Percentiles rank a stretch among this genome's conserved stretches.
phyloP scores from a whole-genome alignment of 179 eudicot genomes.

The Monotropa hypopitys region DNA sequence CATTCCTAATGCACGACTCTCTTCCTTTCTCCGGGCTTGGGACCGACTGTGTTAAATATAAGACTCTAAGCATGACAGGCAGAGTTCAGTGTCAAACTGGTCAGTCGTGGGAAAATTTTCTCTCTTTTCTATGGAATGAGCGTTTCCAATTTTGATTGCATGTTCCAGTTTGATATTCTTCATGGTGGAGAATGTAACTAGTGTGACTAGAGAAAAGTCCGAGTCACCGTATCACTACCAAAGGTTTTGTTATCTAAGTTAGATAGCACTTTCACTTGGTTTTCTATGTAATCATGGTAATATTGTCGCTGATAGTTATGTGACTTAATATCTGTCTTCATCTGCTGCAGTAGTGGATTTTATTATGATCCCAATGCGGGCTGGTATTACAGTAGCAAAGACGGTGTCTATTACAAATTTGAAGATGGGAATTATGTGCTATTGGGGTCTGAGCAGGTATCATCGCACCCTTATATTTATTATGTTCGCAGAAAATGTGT shows the following conservation, averaged over 20 bases:
- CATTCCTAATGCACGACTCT: no score
- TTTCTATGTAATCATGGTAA: background rate
- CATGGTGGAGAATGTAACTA: no score
- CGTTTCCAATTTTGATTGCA: no score
- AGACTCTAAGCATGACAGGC: no score
- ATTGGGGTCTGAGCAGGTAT: conserved; percentile 44
- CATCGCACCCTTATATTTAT: background rate
- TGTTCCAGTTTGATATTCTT: no score
- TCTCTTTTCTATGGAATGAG: no score
- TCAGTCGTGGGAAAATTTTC: no score
- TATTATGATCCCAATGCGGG: conserved; percentile 82
- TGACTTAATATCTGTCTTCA: conserved; percentile 8
- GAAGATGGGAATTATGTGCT: conserved; percentile 72
- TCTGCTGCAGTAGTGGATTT: conserved; percentile 75
- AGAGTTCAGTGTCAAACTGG: no score
- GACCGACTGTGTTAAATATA: no score
- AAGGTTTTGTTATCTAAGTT: background rate
- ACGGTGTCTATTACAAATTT: conserved; percentile 77
- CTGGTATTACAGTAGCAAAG: conserved; percentile 81
- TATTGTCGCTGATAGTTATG: background rate
- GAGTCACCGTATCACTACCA: background rate
- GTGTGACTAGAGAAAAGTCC: background rate
- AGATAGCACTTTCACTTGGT: background rate
- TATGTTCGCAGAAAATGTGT: background rate
- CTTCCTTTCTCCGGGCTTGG: no score